Percentiles rank a stretch among this genome's conserved stretches.
Evolutionary conservation across 2,329 filamentous ascomycete species (phyloP).

Genomic region (Verticillium alfalfae): DNA sequence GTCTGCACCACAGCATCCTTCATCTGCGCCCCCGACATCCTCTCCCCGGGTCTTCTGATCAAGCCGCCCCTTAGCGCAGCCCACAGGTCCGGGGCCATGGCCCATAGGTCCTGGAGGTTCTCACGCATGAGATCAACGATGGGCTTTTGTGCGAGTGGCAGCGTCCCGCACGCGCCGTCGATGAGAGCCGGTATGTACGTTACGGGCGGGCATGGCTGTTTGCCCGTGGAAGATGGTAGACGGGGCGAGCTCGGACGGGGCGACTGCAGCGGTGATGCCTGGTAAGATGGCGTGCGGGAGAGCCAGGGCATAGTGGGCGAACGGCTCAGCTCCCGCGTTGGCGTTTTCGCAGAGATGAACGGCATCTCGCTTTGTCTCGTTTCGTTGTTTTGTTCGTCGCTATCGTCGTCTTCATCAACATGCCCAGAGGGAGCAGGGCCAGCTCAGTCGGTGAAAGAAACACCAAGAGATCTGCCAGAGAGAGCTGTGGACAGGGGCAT

Average conservation of each 20-base stretch:
- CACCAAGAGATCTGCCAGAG: not conserved
- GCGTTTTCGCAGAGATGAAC: slow-evolving; percentile 4
- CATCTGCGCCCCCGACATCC: slow-evolving; percentile 5
- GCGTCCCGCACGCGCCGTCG: slow-evolving; percentile 26
- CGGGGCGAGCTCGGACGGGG: slow-evolving; percentile 4
- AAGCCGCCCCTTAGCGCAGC: slow-evolving; percentile 9
- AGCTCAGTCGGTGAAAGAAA: not conserved
- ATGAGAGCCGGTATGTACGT: slow-evolving; percentile 28
- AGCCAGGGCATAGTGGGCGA: slow-evolving; percentile 9
- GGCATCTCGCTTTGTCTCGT: slow-evolving; percentile 2
- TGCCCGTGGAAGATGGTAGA: not conserved
- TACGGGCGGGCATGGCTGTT: slow-evolving; percentile 14
- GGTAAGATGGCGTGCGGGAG: slow-evolving; percentile 9
- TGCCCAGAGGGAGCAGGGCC: not conserved
- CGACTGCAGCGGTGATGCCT: slow-evolving; percentile 3
- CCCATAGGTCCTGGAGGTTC: slow-evolving; percentile 14
- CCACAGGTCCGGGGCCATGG: slow-evolving; percentile 14
- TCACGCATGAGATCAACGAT: slow-evolving; percentile 13
- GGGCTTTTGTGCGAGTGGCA: slow-evolving; percentile 18
- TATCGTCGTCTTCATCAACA: not conserved
- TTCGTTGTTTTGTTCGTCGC: not conserved
- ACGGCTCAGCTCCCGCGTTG: slow-evolving; percentile 1
- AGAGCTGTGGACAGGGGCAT: not conserved
- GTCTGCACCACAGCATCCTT: slow-evolving; percentile 17
- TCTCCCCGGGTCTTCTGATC: slow-evolving; percentile 8